Conservation (phyloP, 2,329 filamentous ascomycete genomes). For the Cladorrhinum sp. region DNA sequence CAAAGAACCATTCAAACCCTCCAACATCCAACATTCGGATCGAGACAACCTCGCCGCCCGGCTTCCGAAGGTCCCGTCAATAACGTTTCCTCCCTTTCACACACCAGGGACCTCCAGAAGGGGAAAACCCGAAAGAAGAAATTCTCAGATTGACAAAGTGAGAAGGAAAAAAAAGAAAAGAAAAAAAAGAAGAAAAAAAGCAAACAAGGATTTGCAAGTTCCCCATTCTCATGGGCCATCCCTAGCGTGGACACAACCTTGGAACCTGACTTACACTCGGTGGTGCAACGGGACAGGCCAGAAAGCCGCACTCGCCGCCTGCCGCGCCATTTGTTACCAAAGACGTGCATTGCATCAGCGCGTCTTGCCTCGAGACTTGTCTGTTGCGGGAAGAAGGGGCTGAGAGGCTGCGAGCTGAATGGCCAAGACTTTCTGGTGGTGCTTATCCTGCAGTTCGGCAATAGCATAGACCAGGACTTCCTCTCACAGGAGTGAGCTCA, state of each 20-base stretch:
- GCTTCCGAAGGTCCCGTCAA: background rate
- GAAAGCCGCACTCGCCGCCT: conserved; percentile 19
- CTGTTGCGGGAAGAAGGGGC: conserved; percentile 11
- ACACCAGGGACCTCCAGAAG: background rate
- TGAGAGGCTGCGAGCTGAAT: conserved; percentile 23
- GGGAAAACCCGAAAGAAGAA: conserved; percentile 4
- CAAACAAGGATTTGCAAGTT: background rate
- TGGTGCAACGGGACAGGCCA: conserved; percentile 9
- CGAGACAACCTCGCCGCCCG: background rate
- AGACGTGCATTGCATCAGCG: conserved; percentile 10
- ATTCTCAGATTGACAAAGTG: conserved; percentile 4
- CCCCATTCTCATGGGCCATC: conserved; percentile 19
- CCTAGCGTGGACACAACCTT: conserved; percentile 16
- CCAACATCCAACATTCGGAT: background rate
- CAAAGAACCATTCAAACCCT: conserved; percentile 3
- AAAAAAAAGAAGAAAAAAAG: background rate
- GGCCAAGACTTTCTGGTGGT: conserved; percentile 19
- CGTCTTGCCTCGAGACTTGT: conserved; percentile 3
- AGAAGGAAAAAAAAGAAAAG: background rate
- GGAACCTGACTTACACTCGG: conserved; percentile 1
- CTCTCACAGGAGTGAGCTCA: conserved; percentile 2
- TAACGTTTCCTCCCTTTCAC: background rate
- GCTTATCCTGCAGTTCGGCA: conserved; percentile 25
- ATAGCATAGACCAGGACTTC: conserved; percentile 15
- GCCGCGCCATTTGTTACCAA: conserved; percentile 23